These are phyloP conservation scores for Thielaviopsis musarum DNA, from an alignment of 2,329 filamentous ascomycete species.

Conservation along the genomic window DNA sequence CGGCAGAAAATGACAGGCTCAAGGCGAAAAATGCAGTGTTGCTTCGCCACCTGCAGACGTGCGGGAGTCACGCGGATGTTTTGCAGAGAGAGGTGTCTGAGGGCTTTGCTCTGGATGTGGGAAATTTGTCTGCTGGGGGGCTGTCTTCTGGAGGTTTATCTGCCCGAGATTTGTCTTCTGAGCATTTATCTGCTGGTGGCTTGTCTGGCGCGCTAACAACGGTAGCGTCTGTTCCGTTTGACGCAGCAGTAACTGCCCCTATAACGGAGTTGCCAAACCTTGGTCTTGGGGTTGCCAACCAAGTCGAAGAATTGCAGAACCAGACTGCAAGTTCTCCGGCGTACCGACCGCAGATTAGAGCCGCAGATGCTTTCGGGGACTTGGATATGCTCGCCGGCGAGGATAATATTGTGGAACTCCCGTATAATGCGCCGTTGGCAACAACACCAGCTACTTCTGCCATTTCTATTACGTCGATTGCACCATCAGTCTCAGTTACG, in stretches of 20 bases:
- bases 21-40: neutral
- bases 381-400: neutral
- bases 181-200: no score
- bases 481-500: neutral
- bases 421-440: neutral
- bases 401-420: neutral
- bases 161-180: neutral
- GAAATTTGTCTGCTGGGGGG: neutral
- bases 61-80: neutral
- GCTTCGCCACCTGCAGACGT: neutral
- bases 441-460: neutral
- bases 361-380: neutral
- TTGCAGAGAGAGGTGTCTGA: neutral
- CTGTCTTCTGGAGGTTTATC: no score
- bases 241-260: no score
- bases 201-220: no score
- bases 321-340: neutral
- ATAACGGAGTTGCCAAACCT: neutral
- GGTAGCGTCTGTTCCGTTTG: no score
- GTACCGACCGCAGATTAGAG: neutral
- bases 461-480: neutral
- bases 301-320: neutral
- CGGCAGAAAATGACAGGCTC: neutral
- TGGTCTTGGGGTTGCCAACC: neutral
- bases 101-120: neutral